phyloP scores from a whole-genome alignment of 164 flowering plant species.

The Berberis vulgaris region DNA sequence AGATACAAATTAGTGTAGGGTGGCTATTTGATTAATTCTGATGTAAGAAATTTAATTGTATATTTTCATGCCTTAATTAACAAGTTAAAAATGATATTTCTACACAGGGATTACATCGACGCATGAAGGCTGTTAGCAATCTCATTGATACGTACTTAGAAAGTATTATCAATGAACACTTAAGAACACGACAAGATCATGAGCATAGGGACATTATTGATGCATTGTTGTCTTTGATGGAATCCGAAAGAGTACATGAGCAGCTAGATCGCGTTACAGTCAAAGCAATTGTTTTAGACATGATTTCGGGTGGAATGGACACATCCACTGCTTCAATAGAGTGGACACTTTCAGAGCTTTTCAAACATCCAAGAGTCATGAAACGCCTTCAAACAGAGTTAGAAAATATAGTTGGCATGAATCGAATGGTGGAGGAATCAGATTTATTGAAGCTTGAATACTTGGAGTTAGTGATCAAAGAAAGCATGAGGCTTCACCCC shows the following conservation, averaged over 20 bases:
- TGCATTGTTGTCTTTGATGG: background rate
- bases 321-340: no score
- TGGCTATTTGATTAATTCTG: background rate
- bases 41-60: background rate
- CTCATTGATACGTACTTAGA: background rate
- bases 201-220: background rate
- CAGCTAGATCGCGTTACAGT: background rate
- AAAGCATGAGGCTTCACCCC: no score
- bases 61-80: background rate
- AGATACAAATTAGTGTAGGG: background rate
- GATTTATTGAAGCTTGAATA: no score
- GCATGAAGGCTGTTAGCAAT: background rate
- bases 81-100: background rate
- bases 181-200: background rate
- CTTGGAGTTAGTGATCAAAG: no score
- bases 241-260: background rate
- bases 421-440: no score
- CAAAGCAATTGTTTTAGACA: background rate
- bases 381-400: no score
- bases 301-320: no score
- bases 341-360: no score
- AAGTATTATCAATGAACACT: background rate
- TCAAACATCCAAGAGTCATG: no score
- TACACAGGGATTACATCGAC: background rate
- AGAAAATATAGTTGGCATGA: no score